Evolutionary conservation across 345 rosid genomes (phyloP), one percentile per base, ranked within the genome.

Genomic region (Odontarrhena argentea): DNA sequence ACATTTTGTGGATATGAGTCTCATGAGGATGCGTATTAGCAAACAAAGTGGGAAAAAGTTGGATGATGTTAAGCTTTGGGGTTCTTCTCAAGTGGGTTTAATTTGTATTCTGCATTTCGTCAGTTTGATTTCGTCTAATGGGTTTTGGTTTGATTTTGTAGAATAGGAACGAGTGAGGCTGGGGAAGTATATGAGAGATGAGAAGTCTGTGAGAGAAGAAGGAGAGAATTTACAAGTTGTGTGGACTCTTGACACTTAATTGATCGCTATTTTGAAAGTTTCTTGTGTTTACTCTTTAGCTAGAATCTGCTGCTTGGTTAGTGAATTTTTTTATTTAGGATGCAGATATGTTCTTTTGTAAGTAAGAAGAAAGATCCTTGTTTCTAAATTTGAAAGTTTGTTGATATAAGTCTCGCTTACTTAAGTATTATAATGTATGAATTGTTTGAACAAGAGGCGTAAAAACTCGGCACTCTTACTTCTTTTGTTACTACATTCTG

Each of bases 161-260:
- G 2, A 37, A 50, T 80, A 94, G 96, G 92, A 85, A 69, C 90
- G 84, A 74, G 96, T 94, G 84, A 85, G 96, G 74, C 63, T 94
- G 71, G 97, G 92, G 35, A 94, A 88, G 80, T 91, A 81, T 68
- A 82, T 81, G 84, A 84, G 99, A 71, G 87, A 87, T 73, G 84
- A 76, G 60, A 84, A 79, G 76, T 91, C 96, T 6, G 59, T 91
- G 73, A 81, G 77, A 65, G 83, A 69, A 70, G 93, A 94, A 70
- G 99, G 99, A 0, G 96, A 91, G 83, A 88, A 88, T 80, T 63
- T 82, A 67, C 89, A 76, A 58, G 97, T 91, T 56, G 96, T 83
- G 68, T 94, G 97, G 99, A 94, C 96, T 55, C 91, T 88, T 2
- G 97, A 94, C 58, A 49, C 86, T 48, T 88, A 91, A 77, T 73